Percentiles rank a stretch among this genome's conserved stretches.
phyloP scores from a whole-genome alignment of 306 rosid genomes.

The Prunus mongolica region DNA sequence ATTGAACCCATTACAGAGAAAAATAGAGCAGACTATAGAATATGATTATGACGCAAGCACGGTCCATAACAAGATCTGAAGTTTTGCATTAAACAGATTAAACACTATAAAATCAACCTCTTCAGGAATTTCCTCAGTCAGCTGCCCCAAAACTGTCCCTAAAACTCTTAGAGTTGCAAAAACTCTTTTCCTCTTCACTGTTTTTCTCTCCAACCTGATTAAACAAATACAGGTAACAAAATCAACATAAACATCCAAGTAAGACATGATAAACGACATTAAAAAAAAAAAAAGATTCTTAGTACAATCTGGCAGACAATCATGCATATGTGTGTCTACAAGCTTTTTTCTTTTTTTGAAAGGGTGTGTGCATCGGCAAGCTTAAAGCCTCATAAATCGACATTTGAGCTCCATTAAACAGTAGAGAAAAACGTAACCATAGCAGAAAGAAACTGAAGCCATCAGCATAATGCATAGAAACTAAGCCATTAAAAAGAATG shows the following conservation, averaged over 20 bases:
- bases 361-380: neutral
- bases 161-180: conserved; percentile 84
- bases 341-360: too few relatives aligned
- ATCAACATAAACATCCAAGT: neutral
- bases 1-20: neutral
- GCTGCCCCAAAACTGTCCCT: conserved; percentile 75
- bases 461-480: neutral
- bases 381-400: neutral
- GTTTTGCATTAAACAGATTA: neutral
- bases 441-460: neutral
- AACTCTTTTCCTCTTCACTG: conserved; percentile 78
- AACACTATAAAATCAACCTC: conserved; percentile 55
- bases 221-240: conserved; percentile 4
- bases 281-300: neutral
- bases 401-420: neutral
- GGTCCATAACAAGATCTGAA: neutral
- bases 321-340: neutral
- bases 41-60: neutral
- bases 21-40: neutral
- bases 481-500: neutral
- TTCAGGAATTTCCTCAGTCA: conserved; percentile 74
- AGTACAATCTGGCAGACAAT: neutral
- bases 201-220: conserved; percentile 80
- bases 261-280: neutral
- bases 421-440: neutral